Conservation (phyloP, 176 grass and related monocot species). For the Chloris gayana region DNA sequence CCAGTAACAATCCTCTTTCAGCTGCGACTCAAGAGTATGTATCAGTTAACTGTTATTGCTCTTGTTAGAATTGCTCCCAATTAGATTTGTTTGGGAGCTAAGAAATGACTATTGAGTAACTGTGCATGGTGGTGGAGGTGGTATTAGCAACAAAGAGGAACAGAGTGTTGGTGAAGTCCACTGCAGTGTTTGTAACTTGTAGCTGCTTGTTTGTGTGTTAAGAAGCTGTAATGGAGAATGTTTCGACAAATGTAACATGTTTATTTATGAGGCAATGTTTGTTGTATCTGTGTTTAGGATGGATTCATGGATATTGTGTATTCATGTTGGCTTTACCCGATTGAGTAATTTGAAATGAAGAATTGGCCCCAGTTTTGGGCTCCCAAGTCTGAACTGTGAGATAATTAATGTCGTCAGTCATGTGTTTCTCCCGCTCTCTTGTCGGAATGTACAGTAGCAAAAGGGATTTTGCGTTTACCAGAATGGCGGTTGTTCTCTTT, state of each 20-base stretch:
- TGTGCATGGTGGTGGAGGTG: constrained; percentile 20
- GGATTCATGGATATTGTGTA: not conserved
- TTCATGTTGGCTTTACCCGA: not conserved
- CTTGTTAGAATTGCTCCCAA: constrained; percentile 26
- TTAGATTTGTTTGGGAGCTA: not conserved
- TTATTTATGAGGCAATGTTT: not conserved
- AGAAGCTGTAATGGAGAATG: constrained; percentile 12
- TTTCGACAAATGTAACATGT: no score
- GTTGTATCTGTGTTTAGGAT: not conserved
- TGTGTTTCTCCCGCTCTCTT: not conserved
- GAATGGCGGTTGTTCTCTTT: not conserved
- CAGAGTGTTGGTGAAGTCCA: constrained; percentile 1
- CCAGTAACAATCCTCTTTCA: constrained; percentile 34
- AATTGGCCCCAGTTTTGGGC: not conserved
- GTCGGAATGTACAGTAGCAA: not conserved
- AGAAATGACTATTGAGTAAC: constrained; percentile 13
- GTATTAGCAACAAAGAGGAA: not conserved
- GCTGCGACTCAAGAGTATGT: constrained; percentile 7
- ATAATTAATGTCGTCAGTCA: not conserved
- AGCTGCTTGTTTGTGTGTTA: constrained; percentile 26
- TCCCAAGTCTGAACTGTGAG: not conserved
- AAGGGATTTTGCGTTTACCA: not conserved
- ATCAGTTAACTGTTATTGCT: constrained; percentile 1
- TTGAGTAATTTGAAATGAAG: not conserved
- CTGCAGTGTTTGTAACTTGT: constrained; percentile 36